These are phyloP conservation scores for Lavandula angustifolia DNA, from an alignment of 257 asterid species.

Conservation along the genomic window DNA sequence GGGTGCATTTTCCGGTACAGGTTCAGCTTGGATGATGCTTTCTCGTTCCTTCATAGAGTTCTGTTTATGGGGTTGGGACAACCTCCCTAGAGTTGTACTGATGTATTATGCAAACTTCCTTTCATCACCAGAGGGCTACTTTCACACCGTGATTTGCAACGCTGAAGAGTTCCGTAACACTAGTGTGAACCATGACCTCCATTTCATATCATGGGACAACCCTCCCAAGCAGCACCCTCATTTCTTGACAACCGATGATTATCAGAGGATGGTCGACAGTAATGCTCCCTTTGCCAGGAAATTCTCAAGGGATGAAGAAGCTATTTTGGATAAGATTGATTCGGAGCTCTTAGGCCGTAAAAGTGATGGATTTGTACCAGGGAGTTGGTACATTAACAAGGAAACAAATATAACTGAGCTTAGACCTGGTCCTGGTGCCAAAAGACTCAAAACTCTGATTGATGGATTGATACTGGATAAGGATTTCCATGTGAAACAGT, in stretches of 20 bases:
- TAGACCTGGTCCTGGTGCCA: constrained; percentile 68
- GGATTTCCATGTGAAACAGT: constrained; percentile 52
- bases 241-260: constrained; percentile 50
- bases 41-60: constrained; percentile 76
- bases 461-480: constrained; percentile 47
- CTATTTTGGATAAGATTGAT: constrained; percentile 62
- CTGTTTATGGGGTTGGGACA: constrained; percentile 79
- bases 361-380: constrained; percentile 60
- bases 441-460: constrained; percentile 54
- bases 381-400: constrained; percentile 61
- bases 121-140: constrained; percentile 79
- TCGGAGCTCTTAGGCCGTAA: constrained; percentile 54
- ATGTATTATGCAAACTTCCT: constrained; percentile 77
- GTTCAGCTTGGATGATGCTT: constrained; percentile 89
- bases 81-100: constrained; percentile 60
- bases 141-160: constrained; percentile 79
- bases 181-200: constrained; percentile 77
- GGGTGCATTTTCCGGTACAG: constrained; percentile 36
- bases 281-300: constrained; percentile 78
- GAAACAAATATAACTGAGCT: constrained; percentile 46
- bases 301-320: constrained; percentile 45
- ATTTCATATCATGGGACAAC: constrained; percentile 83
- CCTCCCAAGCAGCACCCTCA: constrained; percentile 91
- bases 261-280: constrained; percentile 60
- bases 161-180: constrained; percentile 64